Evolutionary conservation across 345 rosid species (phyloP).

Genomic region (Viola odorata): DNA sequence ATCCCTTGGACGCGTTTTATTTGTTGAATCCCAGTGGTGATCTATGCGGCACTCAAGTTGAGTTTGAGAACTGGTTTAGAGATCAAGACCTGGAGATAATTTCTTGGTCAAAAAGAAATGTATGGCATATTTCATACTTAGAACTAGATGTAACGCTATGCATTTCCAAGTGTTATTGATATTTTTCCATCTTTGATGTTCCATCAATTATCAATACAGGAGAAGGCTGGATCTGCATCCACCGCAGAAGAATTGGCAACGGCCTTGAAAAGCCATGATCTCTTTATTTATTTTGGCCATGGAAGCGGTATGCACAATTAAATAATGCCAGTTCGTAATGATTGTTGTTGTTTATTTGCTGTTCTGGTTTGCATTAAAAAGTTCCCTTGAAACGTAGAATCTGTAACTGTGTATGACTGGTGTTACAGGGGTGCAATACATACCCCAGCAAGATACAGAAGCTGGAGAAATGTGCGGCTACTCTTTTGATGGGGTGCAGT

Average conservation of each 20-base stretch:
- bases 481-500: slow-evolving; percentile 86
- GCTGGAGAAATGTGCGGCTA: slow-evolving; percentile 72
- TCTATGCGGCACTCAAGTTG: slow-evolving; percentile 50
- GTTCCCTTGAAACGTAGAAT: slow-evolving; percentile 9
- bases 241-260: slow-evolving; percentile 54
- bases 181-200: background rate
- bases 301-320: slow-evolving; percentile 67
- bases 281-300: slow-evolving; percentile 83
- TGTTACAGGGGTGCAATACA: slow-evolving; percentile 64
- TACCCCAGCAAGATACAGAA: slow-evolving; percentile 61
- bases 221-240: slow-evolving; percentile 77
- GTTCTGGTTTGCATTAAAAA: background rate
- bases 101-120: background rate
- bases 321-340: background rate
- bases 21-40: slow-evolving; percentile 91
- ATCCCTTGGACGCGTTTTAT: slow-evolving; percentile 87
- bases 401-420: background rate
- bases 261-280: slow-evolving; percentile 77
- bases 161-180: background rate
- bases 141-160: background rate
- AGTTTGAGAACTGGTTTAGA: slow-evolving; percentile 78
- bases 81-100: slow-evolving; percentile 74
- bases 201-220: slow-evolving; percentile 34
- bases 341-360: background rate
- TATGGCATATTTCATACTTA: background rate